Percentiles rank a stretch among this genome's conserved stretches.
phyloP scores from a whole-genome alignment of 768 basidiomycete species.

The Agrocybe praecox region DNA sequence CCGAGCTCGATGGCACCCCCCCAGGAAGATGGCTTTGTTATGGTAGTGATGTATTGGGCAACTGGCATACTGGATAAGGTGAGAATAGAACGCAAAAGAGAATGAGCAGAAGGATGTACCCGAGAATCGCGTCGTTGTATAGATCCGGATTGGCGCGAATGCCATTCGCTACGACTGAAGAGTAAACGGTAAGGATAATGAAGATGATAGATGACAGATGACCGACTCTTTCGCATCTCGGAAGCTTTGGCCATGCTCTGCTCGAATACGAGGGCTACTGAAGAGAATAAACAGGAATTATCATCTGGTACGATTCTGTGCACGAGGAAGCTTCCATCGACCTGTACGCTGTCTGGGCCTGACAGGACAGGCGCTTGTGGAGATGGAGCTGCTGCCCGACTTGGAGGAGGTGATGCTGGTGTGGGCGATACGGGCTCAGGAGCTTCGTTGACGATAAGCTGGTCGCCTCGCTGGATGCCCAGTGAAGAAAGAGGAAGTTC shows the following conservation, averaged over 20 bases:
- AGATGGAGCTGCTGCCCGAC: conserved; percentile 1
- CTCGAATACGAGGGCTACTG: conserved; percentile 83
- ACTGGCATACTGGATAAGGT: conserved; percentile 45
- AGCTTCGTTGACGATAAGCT: conserved; percentile 73
- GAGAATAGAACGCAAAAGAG: not conserved
- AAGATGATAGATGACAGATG: not conserved
- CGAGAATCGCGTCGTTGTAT: conserved; percentile 86
- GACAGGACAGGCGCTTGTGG: conserved; percentile 4
- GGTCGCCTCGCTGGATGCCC: conserved; percentile 78
- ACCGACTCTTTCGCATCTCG: conserved; percentile 70
- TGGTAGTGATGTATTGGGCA: conserved; percentile 77
- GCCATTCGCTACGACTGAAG: conserved; percentile 78
- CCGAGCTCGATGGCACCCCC: conserved; percentile 95
- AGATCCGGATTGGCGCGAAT: conserved; percentile 71
- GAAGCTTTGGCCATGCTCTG: conserved; percentile 76
- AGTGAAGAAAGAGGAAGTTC: conserved; percentile 77
- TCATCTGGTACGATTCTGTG: conserved; percentile 96
- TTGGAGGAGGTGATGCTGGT: conserved; percentile 7
- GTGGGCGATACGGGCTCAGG: conserved; percentile 15
- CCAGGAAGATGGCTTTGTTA: conserved; percentile 82
- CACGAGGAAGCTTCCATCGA: conserved; percentile 67
- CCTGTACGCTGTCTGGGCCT: conserved; percentile 61
- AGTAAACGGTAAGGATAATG: not conserved
- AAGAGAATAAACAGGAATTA: conserved; percentile 93
- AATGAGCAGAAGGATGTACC: conserved; percentile 45